Evolutionary conservation across 192 early-diverging fungal genomes (phyloP).

Genomic region (Coemansia sp.): DNA sequence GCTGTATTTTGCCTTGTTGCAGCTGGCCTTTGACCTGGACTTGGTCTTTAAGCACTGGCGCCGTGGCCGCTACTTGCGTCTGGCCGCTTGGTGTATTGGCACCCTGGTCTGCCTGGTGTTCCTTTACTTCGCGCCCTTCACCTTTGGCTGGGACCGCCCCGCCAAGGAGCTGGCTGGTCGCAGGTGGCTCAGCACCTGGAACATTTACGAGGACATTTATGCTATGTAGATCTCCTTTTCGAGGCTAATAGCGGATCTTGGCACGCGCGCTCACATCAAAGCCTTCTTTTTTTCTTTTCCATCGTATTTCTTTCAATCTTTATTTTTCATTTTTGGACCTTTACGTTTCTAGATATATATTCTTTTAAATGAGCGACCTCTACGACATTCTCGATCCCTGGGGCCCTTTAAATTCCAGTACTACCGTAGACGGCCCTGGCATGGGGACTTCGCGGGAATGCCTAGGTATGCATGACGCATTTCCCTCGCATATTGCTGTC

Average conservation of each 20-base stretch:
- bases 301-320: background rate
- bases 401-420: slow-evolving; percentile 26
- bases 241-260: background rate
- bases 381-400: slow-evolving; percentile 56
- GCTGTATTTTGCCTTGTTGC: slow-evolving; percentile 78
- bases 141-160: slow-evolving; percentile 76
- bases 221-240: slow-evolving; percentile 11
- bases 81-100: slow-evolving; percentile 42
- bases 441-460: slow-evolving; percentile 24
- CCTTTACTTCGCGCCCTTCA: slow-evolving; percentile 73
- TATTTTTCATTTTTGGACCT: background rate
- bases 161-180: slow-evolving; percentile 57
- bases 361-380: slow-evolving; percentile 49
- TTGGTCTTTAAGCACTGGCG: slow-evolving; percentile 62
- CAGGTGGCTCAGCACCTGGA: slow-evolving; percentile 79
- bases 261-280: background rate
- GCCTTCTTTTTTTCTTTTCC: background rate
- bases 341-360: background rate
- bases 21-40: slow-evolving; percentile 72
- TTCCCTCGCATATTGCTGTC: background rate
- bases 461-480: slow-evolving; percentile 32
- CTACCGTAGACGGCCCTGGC: slow-evolving; percentile 9
- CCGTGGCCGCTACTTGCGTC: slow-evolving; percentile 59
- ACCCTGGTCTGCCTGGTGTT: slow-evolving; percentile 30
- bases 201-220: slow-evolving; percentile 60